Conservation (phyloP, 1,284 basidiomycete genomes). For the Leccinum angustisporum region DNA sequence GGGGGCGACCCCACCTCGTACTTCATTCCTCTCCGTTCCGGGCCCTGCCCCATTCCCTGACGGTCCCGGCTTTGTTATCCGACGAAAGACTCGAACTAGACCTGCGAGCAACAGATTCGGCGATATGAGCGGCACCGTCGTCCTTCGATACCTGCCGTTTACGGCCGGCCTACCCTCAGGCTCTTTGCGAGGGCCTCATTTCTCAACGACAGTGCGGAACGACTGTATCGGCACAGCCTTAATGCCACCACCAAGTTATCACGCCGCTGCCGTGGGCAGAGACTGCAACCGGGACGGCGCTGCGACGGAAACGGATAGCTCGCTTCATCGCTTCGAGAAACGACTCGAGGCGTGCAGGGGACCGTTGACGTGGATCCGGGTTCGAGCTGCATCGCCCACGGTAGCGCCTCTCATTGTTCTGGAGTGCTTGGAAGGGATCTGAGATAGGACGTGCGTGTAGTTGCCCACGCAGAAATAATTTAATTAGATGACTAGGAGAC, state of each 20-base stretch:
- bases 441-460: constrained; percentile 70
- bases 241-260: constrained; percentile 1
- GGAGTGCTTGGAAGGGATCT: constrained; percentile 49
- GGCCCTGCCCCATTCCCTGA: constrained; percentile 25
- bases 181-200: constrained; percentile 17
- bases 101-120: constrained; percentile 2
- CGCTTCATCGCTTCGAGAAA: constrained; percentile 48
- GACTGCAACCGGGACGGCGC: not conserved
- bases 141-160: constrained; percentile 12
- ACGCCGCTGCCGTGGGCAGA: not conserved
- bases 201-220: constrained; percentile 48
- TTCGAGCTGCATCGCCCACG: constrained; percentile 56
- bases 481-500: constrained; percentile 2
- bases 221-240: constrained; percentile 50
- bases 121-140: not conserved
- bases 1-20: constrained; percentile 32
- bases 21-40: constrained; percentile 20
- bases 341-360: constrained; percentile 52
- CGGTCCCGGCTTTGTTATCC: constrained; percentile 31
- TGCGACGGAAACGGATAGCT: constrained; percentile 36
- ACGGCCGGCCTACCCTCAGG: constrained; percentile 2
- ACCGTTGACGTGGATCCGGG: constrained; percentile 34
- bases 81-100: constrained; percentile 10
- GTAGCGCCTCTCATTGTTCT: constrained; percentile 54
- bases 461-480: constrained; percentile 35